Evolutionary conservation across 192 early-diverging fungal genomes (phyloP).

Genomic region (Linnemannia exigua): DNA sequence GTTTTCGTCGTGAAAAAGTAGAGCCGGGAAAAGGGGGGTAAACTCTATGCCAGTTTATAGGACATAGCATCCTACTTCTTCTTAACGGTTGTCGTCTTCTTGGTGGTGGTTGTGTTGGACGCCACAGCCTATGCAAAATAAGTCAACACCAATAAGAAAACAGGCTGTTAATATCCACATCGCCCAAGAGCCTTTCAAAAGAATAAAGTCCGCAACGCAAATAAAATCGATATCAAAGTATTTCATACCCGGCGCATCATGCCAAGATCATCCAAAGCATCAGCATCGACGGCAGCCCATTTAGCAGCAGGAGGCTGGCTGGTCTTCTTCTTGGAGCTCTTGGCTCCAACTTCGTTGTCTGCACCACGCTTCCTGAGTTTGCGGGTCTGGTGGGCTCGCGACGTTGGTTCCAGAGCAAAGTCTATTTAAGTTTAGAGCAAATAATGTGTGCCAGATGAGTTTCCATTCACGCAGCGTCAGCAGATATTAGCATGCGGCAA

Average conservation of each 20-base stretch:
- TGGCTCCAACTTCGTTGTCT: conserved; percentile 36
- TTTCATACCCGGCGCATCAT: conserved; percentile 40
- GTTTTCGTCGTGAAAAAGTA: too few species aligned
- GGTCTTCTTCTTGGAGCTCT: conserved; percentile 45
- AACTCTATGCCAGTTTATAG: neutral
- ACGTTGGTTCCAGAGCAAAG: conserved; percentile 45
- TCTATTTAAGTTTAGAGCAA: neutral
- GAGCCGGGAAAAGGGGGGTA: neutral
- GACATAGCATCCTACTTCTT: conserved; percentile 32
- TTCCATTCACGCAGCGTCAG: too few species aligned
- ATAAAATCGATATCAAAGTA: neutral
- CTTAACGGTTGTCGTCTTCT: conserved; percentile 46
- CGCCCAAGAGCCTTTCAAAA: too few species aligned
- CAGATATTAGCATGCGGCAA: neutral
- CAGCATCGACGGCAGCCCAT: conserved; percentile 42
- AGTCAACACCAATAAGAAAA: neutral
- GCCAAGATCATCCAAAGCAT: conserved; percentile 41
- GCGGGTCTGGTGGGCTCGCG: conserved; percentile 42
- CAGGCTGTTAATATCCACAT: neutral
- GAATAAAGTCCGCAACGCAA: neutral
- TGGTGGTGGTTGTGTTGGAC: conserved; percentile 20
- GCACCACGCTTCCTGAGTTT: conserved; percentile 40
- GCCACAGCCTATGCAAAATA: conserved; percentile 22
- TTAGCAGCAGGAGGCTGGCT: conserved; percentile 26
- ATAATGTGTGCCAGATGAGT: too few species aligned